Evolutionary conservation across 2,329 filamentous ascomycete species (phyloP).

Genomic region (Dissoconium aciculare): DNA sequence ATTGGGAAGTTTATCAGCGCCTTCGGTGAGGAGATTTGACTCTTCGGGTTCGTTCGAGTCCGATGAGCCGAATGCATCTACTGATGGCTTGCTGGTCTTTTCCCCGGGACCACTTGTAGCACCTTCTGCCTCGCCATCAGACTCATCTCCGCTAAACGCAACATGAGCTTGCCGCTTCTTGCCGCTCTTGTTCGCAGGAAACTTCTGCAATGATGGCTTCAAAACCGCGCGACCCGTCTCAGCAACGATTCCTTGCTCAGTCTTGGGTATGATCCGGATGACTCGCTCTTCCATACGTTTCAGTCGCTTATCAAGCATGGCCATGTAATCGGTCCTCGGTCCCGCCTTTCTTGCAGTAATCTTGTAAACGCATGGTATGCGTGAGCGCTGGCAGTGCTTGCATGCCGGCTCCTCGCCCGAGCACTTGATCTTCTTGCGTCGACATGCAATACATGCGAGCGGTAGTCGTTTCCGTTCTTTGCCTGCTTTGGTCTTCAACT

Average conservation of each 20-base stretch:
- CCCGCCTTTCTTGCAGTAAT: constrained; percentile 88
- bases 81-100: background rate
- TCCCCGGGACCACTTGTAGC: constrained; percentile 24
- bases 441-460: constrained; percentile 85
- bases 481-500: constrained; percentile 53
- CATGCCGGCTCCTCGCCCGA: constrained; percentile 95
- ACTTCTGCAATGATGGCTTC: constrained; percentile 56
- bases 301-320: constrained; percentile 88
- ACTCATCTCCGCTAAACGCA: constrained; percentile 69
- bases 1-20: constrained; percentile 64
- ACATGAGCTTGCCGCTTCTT: constrained; percentile 80
- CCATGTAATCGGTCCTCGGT: constrained; percentile 95
- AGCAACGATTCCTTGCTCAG: constrained; percentile 54
- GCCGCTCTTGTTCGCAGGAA: constrained; percentile 32
- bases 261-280: constrained; percentile 84
- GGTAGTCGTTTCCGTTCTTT: constrained; percentile 91
- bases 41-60: constrained; percentile 47
- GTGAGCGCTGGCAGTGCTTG: constrained; percentile 84
- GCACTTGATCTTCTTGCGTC: constrained; percentile 94
- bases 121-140: constrained; percentile 53
- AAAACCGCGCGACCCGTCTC: constrained; percentile 67
- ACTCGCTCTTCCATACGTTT: constrained; percentile 97
- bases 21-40: constrained; percentile 63
- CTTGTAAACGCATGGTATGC: constrained; percentile 95
- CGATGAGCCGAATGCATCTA: constrained; percentile 3